These are phyloP conservation scores for Trichoderma semiorbis DNA, from an alignment of 2,329 filamentous ascomycete species.

Conservation along the genomic window DNA sequence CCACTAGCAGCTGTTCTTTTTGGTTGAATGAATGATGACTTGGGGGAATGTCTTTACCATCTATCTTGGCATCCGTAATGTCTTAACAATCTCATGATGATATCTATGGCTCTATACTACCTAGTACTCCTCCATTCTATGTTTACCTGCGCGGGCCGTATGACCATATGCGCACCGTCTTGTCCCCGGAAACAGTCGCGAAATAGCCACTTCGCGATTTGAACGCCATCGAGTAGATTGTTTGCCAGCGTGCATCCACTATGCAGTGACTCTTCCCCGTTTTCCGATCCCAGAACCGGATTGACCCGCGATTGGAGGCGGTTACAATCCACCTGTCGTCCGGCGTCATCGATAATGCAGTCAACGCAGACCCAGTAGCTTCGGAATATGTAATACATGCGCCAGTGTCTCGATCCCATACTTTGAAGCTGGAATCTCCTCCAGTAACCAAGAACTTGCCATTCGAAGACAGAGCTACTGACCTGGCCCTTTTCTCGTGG, in stretches of 20 bases:
- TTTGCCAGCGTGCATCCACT: neutral
- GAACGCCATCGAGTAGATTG: neutral
- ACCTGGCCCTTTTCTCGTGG: neutral
- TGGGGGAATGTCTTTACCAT: neutral
- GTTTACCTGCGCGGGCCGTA: neutral
- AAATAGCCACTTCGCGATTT: neutral
- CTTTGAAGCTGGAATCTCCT: neutral
- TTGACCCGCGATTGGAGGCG: neutral
- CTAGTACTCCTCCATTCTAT: neutral
- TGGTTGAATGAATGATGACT: slow-evolving; percentile 1
- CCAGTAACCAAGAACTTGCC: neutral
- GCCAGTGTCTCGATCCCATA: neutral
- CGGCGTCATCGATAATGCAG: neutral
- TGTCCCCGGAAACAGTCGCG: neutral
- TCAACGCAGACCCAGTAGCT: too few relatives aligned
- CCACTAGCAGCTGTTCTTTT: slow-evolving; percentile 6
- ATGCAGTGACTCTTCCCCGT: neutral
- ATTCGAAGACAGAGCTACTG: neutral
- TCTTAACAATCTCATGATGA: too few relatives aligned
- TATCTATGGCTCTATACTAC: too few relatives aligned
- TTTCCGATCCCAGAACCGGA: neutral
- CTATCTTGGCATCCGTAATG: too few relatives aligned
- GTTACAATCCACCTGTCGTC: neutral
- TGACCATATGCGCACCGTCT: neutral
- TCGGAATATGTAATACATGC: too few relatives aligned